These are phyloP conservation scores for Sporormia fimetaria DNA, from an alignment of 495 filamentous ascomycete species.

Conservation along the genomic window DNA sequence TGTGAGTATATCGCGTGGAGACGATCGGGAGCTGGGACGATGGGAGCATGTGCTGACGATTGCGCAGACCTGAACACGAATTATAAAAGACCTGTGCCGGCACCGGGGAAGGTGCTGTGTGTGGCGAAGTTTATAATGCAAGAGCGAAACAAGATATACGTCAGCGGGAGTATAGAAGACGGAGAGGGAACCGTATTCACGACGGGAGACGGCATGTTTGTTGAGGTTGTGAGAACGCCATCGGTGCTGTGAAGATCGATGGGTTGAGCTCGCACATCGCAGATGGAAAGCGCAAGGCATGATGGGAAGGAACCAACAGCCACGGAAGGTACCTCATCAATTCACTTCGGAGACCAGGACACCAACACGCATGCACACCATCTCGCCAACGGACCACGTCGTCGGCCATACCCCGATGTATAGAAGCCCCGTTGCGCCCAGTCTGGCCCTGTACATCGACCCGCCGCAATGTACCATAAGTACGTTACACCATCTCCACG, in stretches of 20 bases:
- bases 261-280: too few species aligned
- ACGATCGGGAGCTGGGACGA: neutral
- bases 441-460: too few species aligned
- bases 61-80: conserved; percentile 40
- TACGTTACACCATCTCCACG: too few species aligned
- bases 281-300: too few species aligned
- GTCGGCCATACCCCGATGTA: too few species aligned
- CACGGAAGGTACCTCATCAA: too few species aligned
- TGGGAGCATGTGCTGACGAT: neutral
- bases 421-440: too few species aligned
- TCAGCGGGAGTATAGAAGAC: conserved; percentile 28
- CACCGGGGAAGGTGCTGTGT: conserved; percentile 43
- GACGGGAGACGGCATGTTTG: conserved; percentile 31
- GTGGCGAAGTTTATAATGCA: conserved; percentile 31
- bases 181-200: conserved; percentile 29
- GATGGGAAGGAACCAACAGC: too few species aligned
- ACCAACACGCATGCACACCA: too few species aligned
- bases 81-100: conserved; percentile 44
- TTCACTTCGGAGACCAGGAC: too few species aligned
- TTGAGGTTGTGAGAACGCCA: conserved; percentile 28
- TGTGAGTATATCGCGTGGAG: conserved; percentile 17
- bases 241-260: conserved; percentile 22
- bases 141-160: conserved; percentile 30
- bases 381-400: too few species aligned
- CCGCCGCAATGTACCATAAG: too few species aligned